These are phyloP conservation scores for Ophiocordyceps camponoti-floridani DNA, from an alignment of 2,329 filamentous ascomycete species.

Conservation along the genomic window DNA sequence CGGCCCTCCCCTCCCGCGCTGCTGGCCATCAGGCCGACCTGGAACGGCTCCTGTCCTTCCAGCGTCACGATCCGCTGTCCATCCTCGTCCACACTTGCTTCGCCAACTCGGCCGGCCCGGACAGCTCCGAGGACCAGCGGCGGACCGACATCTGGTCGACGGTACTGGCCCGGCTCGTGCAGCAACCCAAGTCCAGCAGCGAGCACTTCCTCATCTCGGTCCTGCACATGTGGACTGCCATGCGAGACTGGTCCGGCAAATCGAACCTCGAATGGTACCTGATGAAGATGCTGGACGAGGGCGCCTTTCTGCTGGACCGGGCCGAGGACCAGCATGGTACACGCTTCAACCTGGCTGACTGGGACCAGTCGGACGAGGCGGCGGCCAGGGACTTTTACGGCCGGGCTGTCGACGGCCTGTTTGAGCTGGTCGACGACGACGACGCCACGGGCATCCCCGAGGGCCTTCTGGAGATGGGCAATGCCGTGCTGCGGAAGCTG, in stretches of 20 bases:
- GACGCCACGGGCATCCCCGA: slow-evolving; percentile 73
- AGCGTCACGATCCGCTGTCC: slow-evolving; percentile 72
- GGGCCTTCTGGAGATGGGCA: slow-evolving; percentile 68
- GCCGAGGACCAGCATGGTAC: slow-evolving; percentile 62
- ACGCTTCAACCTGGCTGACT: slow-evolving; percentile 52
- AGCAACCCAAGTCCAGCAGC: slow-evolving; percentile 55
- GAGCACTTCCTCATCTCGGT: slow-evolving; percentile 71
- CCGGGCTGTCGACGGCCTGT: slow-evolving; percentile 60
- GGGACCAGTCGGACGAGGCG: slow-evolving; percentile 62
- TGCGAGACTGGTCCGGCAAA: slow-evolving; percentile 79
- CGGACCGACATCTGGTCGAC: slow-evolving; percentile 79
- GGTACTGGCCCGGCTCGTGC: slow-evolving; percentile 67
- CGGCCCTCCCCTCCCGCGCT: slow-evolving; percentile 23
- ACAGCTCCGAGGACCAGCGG: slow-evolving; percentile 63
- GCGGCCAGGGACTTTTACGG: slow-evolving; percentile 81
- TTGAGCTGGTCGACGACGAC: slow-evolving; percentile 72
- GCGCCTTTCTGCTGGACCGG: slow-evolving; percentile 75
- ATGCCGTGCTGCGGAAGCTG: slow-evolving; percentile 64
- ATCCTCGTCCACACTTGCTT: slow-evolving; percentile 78
- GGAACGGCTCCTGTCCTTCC: slow-evolving; percentile 73
- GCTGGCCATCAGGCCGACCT: slow-evolving; percentile 40
- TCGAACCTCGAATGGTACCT: slow-evolving; percentile 85
- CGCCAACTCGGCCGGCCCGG: slow-evolving; percentile 66
- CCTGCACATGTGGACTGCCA: slow-evolving; percentile 71
- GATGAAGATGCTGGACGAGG: slow-evolving; percentile 86